A percentile compares a stretch with the other conserved stretches of the same genome.
Evolutionary conservation across 495 filamentous ascomycete species (phyloP).

Genomic region (Trichoderma erinaceum): DNA sequence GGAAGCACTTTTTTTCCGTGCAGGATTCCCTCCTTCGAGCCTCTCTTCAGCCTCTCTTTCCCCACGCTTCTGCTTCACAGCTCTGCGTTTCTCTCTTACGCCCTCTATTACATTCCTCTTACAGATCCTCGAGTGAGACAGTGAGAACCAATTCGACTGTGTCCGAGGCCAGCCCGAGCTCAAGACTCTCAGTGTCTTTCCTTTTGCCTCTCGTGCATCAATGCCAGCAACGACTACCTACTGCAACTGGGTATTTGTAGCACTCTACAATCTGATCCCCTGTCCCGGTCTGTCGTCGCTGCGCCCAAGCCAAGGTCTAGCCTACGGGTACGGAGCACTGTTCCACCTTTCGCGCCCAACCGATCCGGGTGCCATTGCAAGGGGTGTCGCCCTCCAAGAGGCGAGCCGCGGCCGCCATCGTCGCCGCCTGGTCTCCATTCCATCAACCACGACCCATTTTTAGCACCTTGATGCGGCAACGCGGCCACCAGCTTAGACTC

Average conservation of each 20-base stretch:
- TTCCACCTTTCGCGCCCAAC: conserved; percentile 13
- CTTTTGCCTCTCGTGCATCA: conserved; percentile 6
- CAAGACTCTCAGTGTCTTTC: not conserved
- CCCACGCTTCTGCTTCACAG: no score
- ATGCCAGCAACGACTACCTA: not conserved
- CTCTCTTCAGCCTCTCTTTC: no score
- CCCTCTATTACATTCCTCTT: no score
- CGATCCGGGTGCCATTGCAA: conserved; percentile 9
- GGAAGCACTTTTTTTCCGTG: no score
- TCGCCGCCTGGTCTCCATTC: conserved; percentile 6
- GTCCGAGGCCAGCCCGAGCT: no score
- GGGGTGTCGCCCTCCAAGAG: conserved; percentile 5
- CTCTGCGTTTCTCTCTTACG: no score
- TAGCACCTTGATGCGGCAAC: not conserved
- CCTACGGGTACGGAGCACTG: not conserved
- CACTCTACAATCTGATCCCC: not conserved
- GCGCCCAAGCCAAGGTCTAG: not conserved
- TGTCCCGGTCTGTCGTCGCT: not conserved
- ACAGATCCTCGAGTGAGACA: no score
- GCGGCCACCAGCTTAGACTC: not conserved
- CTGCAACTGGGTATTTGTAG: not conserved
- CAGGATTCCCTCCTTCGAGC: no score
- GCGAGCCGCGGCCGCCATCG: conserved; percentile 14
- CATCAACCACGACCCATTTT: not conserved
- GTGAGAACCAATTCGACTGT: no score